Evolutionary conservation across 768 basidiomycete genomes (phyloP).

Genomic region (Tubosaeta brunneosetosa): DNA sequence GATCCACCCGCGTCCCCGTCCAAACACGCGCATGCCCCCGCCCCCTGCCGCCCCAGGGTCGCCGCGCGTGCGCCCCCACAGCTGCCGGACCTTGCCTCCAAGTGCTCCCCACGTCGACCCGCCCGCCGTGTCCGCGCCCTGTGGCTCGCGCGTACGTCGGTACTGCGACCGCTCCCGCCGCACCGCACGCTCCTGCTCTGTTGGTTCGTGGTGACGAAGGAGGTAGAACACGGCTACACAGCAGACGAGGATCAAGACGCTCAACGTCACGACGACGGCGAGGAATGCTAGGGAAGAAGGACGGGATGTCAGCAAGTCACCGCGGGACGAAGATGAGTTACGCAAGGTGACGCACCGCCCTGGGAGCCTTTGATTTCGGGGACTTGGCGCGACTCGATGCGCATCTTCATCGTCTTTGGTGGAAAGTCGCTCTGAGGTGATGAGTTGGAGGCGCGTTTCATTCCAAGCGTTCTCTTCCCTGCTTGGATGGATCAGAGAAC

Average conservation of each 20-base stretch:
- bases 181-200: slow-evolving; percentile 35
- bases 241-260: slow-evolving; percentile 48
- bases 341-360: slow-evolving; percentile 35
- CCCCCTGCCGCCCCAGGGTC: neutral
- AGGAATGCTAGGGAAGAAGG: slow-evolving; percentile 49
- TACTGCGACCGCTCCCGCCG: slow-evolving; percentile 28
- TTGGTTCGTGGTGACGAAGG: slow-evolving; percentile 45
- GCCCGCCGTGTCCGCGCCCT: neutral
- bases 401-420: neutral
- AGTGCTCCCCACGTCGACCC: slow-evolving; percentile 16
- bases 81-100: slow-evolving; percentile 22
- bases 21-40: neutral
- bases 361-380: slow-evolving; percentile 50
- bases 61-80: slow-evolving; percentile 20
- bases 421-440: neutral
- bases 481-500: neutral
- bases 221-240: slow-evolving; percentile 54
- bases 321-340: neutral
- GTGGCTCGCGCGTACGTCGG: slow-evolving; percentile 21
- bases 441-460: neutral
- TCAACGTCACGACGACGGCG: slow-evolving; percentile 52
- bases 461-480: neutral
- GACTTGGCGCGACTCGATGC: slow-evolving; percentile 25
- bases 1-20: slow-evolving; percentile 43
- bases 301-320: neutral